Conservation (phyloP, 192 early-diverging fungal genomes). For the Coemansia sp. region DNA sequence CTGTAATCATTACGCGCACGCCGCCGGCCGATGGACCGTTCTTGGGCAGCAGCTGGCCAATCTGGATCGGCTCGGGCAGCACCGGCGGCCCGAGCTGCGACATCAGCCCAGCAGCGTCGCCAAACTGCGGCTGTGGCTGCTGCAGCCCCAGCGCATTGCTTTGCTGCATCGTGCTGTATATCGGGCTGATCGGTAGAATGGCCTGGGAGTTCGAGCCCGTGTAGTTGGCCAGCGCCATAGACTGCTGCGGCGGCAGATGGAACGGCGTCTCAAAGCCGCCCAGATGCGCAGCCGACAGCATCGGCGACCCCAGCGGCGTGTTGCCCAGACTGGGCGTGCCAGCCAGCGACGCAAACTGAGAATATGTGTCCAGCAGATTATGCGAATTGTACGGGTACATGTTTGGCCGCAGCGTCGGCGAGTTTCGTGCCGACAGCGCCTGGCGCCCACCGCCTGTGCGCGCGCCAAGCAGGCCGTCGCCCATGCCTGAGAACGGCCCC, state of each 20-base stretch:
- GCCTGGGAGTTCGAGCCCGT: slow-evolving; percentile 4
- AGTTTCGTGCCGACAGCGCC: slow-evolving; percentile 50
- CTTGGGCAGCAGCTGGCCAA: slow-evolving; percentile 76
- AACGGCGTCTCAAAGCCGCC: slow-evolving; percentile 50
- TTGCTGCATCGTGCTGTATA: background rate
- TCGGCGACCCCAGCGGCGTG: slow-evolving; percentile 50
- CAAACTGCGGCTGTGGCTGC: background rate
- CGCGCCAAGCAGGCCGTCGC: background rate
- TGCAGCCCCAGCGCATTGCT: slow-evolving; percentile 11
- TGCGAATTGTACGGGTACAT: slow-evolving; percentile 11
- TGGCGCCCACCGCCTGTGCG: slow-evolving; percentile 19
- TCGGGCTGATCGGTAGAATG: slow-evolving; percentile 11
- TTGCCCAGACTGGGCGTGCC: slow-evolving; percentile 49
- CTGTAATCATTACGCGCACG: slow-evolving; percentile 78
- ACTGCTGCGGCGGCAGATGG: slow-evolving; percentile 30
- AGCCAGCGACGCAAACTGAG: slow-evolving; percentile 53
- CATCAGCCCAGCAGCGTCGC: slow-evolving; percentile 9
- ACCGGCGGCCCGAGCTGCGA: slow-evolving; percentile 12
- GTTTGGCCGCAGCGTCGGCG: slow-evolving; percentile 45
- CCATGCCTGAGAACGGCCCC: background rate
- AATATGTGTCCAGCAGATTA: slow-evolving; percentile 44
- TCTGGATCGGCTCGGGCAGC: slow-evolving; percentile 27
- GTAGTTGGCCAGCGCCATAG: slow-evolving; percentile 1
- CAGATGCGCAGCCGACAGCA: slow-evolving; percentile 45
- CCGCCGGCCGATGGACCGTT: slow-evolving; percentile 88